Conservation (phyloP, 116 monocot species). For the Phalaenopsis hybrid region DNA sequence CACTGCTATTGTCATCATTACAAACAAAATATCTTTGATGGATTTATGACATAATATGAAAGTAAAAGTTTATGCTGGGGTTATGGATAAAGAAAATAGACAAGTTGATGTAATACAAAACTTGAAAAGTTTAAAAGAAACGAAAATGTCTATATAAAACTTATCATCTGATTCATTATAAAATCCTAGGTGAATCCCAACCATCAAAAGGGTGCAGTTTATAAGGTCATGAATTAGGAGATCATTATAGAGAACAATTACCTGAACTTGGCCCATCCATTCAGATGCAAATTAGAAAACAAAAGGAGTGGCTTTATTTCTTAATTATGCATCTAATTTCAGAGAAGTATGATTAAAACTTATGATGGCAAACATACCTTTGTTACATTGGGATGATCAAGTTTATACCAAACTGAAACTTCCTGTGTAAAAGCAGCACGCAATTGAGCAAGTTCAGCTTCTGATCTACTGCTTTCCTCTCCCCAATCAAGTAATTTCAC, state of each 20-base stretch:
- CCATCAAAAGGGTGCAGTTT: neutral
- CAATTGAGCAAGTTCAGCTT: conserved; percentile 32
- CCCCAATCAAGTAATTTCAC: conserved; percentile 56
- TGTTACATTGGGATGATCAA: conserved; percentile 50
- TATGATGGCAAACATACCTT: conserved; percentile 22
- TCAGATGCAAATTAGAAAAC: neutral
- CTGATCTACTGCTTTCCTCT: conserved; percentile 34
- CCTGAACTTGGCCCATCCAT: neutral
- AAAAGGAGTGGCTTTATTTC: neutral
- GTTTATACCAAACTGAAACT: conserved; percentile 50
- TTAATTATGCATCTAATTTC: neutral
- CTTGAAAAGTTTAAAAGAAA: neutral
- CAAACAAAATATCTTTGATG: neutral
- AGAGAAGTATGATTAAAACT: neutral
- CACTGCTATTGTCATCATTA: neutral
- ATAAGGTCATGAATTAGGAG: neutral
- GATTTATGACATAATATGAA: neutral
- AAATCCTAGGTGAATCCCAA: neutral
- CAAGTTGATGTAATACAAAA: neutral
- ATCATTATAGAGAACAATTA: neutral
- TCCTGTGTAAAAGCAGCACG: conserved; percentile 36
- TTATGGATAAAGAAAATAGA: neutral
- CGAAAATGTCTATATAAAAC: neutral
- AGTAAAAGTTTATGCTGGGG: neutral
- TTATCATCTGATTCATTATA: neutral